Conservation (phyloP, 345 rosid genomes). For the Populus ilicifolia region DNA sequence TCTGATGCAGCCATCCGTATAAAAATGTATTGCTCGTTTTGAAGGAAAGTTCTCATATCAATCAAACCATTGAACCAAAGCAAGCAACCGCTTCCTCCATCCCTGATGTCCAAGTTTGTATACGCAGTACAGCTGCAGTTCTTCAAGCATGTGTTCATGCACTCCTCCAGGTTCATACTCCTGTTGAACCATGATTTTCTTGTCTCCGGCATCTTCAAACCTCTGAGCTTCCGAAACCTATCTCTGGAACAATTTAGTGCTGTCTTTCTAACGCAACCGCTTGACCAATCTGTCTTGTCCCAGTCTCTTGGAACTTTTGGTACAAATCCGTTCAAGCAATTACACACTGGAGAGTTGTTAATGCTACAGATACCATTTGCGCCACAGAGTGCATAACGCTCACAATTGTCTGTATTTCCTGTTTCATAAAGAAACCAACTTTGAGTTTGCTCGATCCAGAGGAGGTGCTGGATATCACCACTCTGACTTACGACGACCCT, state of each 20-base stretch:
- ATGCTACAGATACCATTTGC: too few species aligned
- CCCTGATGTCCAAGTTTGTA: background rate
- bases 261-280: background rate
- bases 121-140: too few species aligned
- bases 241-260: background rate
- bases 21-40: background rate
- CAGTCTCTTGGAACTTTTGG: background rate
- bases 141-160: too few species aligned
- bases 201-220: slow-evolving; percentile 7
- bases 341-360: too few species aligned
- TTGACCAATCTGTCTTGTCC: background rate
- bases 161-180: too few species aligned
- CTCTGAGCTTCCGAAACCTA: slow-evolving; percentile 13
- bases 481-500: background rate
- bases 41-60: background rate
- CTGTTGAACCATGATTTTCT: too few species aligned
- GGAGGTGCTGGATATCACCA: background rate
- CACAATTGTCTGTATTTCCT: too few species aligned
- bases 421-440: background rate
- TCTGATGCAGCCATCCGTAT: background rate
- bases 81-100: background rate
- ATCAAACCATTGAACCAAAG: slow-evolving; percentile 1
- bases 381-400: too few species aligned
- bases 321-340: background rate
- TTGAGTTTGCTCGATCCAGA: background rate